phyloP scores from a whole-genome alignment of 2,329 filamentous ascomycete species.

The Epichloe gansuensis region DNA sequence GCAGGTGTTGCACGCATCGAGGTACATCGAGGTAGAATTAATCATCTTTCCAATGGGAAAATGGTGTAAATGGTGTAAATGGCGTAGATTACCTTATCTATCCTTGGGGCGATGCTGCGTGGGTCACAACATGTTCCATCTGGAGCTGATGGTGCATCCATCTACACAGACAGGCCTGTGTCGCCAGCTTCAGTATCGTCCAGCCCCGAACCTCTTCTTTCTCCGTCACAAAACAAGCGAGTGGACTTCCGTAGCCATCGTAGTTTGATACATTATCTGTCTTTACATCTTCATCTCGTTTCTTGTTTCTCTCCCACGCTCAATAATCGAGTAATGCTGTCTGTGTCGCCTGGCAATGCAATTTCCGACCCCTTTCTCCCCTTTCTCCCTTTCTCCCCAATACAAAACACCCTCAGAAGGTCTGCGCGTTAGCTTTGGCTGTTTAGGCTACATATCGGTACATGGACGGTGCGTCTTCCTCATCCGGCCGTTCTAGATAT shows the following conservation, averaged over 20 bases:
- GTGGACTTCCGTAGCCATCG: background rate
- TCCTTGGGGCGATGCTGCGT: no score
- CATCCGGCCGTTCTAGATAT: slow-evolving; percentile 60
- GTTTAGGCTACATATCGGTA: slow-evolving; percentile 61
- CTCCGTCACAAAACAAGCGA: background rate
- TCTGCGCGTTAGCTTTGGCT: background rate
- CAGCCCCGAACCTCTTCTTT: no score
- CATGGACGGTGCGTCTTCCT: slow-evolving; percentile 49
- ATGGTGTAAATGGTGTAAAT: no score
- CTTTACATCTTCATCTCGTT: background rate
- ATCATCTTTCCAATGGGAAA: no score
- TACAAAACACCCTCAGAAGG: background rate
- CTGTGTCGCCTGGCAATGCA: slow-evolving; percentile 1
- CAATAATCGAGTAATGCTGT: background rate
- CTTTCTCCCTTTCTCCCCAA: background rate
- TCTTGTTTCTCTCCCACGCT: background rate
- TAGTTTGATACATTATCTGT: background rate
- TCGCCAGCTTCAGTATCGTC: no score
- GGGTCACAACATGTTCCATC: no score
- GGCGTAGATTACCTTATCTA: no score
- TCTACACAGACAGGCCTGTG: no score
- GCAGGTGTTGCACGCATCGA: no score
- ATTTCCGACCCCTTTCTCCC: background rate
- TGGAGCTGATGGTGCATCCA: no score
- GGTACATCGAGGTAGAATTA: no score